Base-by-base conservation (phyloP, 192 early-diverging fungal genomes). In the Rhizophagus prolifer region DNA sequence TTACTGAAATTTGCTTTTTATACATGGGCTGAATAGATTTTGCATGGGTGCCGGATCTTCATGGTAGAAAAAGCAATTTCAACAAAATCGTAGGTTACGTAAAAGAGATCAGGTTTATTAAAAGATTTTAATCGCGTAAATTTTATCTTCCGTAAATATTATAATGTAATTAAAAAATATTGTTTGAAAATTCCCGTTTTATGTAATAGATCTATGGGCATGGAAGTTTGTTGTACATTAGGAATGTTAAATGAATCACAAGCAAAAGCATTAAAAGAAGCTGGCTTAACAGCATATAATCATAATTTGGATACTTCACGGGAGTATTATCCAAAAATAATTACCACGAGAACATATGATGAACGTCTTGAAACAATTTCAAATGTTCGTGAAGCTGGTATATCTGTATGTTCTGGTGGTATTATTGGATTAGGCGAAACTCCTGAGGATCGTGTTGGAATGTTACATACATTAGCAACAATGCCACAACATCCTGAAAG, bases 161-260 rank as follows among this genome's bases (percentile, higher is more conserved):
- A 41, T 62, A 9, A 62, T 28, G 10, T 62, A 62, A 21, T 38
- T n/a, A 38, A 19, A 44, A 44, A 54, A 6, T 21, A 19, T 54
- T 19, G 14, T 4, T 50, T 54, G 16, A 54, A 16, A 6, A 21
- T 54, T 26, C 3, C 14, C 26, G 16, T 30, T 58, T 8, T 30
- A 10, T 44, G 10, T 44, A 12, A 12, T 66, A 88, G 88, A 66
- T 86, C 85, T 14, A 94, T 94, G 93, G 91, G 86, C 36, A 94
- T 94, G 93, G 93, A 94, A 82, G 93, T 94, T 26, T 94, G 93
- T 87, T 92, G 90, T 81, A 94, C 93, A 26, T 85, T 94, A 58
- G 94, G 94, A 65, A 92, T 95, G 92, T 84, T 95, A 78, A 88
- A 89, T 67, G 85, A 89, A 36, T 86, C 83, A 21, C 92, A 94